A percentile compares a stretch with the other conserved stretches of the same genome.
Conservation (phyloP, 805 yeast species). For the Yamadazyma insecticola region DNA sequence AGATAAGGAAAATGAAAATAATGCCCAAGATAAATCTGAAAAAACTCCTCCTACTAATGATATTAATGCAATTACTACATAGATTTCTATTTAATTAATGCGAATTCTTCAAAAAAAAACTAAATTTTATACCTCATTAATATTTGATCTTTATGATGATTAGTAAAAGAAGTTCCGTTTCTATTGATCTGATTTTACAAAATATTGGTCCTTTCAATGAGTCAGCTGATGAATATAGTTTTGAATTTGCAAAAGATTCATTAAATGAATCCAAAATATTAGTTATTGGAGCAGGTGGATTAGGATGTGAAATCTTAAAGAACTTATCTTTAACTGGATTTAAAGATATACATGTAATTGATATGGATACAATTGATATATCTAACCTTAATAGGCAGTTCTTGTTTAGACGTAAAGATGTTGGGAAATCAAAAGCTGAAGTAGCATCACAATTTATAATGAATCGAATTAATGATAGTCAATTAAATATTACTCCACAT, state of each 20-base stretch:
- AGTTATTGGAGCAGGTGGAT: conserved; percentile 77
- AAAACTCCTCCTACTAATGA: no score
- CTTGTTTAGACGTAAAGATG: conserved; percentile 54
- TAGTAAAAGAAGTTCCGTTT: no score
- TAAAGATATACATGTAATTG: conserved; percentile 59
- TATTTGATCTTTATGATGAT: no score
- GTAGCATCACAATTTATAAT: conserved; percentile 59
- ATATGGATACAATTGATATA: conserved; percentile 81
- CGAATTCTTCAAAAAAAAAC: no score
- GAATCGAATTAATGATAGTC: conserved; percentile 35
- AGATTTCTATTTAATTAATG: no score
- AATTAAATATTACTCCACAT: conserved; percentile 50
- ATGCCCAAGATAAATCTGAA: no score
- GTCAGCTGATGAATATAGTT: conserved; percentile 28
- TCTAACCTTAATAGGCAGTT: conserved; percentile 75
- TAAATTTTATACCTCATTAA: no score
- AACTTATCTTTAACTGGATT: conserved; percentile 70
- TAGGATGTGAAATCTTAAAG: conserved; percentile 78
- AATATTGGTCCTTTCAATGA: conserved; percentile 38
- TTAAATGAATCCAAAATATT: conserved; percentile 22
- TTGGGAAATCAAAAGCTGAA: conserved; percentile 63
- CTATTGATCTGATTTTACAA: conserved; percentile 16
- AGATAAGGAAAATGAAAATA: no score
- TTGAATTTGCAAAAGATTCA: conserved; percentile 17
- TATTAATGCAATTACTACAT: no score